Base-by-base conservation (phyloP, 306 rosid genomes). In the Canavalia gladiata region DNA sequence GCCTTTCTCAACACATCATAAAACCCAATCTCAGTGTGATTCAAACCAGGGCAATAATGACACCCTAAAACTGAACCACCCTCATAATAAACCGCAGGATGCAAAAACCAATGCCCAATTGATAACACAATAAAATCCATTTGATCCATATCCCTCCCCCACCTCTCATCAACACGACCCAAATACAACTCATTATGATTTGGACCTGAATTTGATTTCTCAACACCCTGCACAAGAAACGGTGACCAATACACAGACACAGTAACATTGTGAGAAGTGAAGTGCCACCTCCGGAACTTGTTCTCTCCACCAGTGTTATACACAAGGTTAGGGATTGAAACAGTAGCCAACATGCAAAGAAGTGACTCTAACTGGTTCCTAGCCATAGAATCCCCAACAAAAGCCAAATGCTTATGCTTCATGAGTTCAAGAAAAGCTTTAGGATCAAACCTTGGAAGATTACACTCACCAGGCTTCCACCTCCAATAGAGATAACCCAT, bases 351-450 rank as follows among this genome's bases (percentile, higher is more conserved):
- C 87, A 89, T 70, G 72, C 94, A 90, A 13, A 90, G 92, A 43
- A 90, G 90, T 1, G 94, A 90, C 65, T 90, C 94, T 29, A 88
- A 56, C 74, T 90, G 94, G 83, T 90, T 90, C 63, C 94, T 88
- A 18, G 94, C 94, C 89, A 90, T 83, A 65, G 94, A 90, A 57
- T 90, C 92, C 10, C 94, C 94, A 0, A 90, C 88, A 84, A 90
- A 89, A 11, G 92, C 92, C 52, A 89, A 12, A 54, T 88, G 88
- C 57, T 90, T 88, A 90, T 85, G 78, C 2, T 58, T 75, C 12
- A 88, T 33, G 46, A 90, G 68, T 28, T 68, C 54, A 33, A 90
- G 87, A 52, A 88, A 90, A 46, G 84, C 46, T 42, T 34, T 37
- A 56, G 94, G 92, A 50, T 90, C 88, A 69, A 90, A 90, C 89